Evolutionary conservation across 805 yeast species (phyloP).

Genomic region (Ascoidea tarda): DNA sequence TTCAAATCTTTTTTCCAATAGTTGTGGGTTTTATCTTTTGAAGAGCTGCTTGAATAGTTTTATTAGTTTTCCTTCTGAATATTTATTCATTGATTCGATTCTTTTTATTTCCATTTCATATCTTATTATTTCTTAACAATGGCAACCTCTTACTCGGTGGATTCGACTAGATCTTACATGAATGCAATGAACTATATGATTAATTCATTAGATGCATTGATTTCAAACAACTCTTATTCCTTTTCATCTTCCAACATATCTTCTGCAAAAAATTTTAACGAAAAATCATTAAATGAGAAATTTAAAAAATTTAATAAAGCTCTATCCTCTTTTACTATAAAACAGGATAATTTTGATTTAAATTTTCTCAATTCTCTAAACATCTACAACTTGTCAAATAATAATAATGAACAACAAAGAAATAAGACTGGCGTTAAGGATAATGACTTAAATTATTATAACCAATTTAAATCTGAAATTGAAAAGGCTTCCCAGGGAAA

Average conservation of each 20-base stretch:
- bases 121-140: constrained; percentile 13
- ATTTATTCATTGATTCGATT: too few species aligned
- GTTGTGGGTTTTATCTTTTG: too few species aligned
- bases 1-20: too few species aligned
- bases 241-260: constrained; percentile 18
- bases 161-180: constrained; percentile 65
- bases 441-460: background rate
- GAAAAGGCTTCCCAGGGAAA: constrained; percentile 4
- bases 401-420: background rate
- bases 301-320: constrained; percentile 25
- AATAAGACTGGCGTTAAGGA: constrained; percentile 1
- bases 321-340: constrained; percentile 4
- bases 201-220: constrained; percentile 26
- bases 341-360: background rate
- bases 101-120: too few species aligned
- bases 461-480: background rate
- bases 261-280: constrained; percentile 18
- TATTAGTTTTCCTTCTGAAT: too few species aligned
- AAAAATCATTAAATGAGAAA: constrained; percentile 21
- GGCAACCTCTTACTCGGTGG: constrained; percentile 37
- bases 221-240: constrained; percentile 10
- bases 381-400: background rate
- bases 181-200: constrained; percentile 64
- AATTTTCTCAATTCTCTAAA: background rate
- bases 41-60: too few species aligned